Conservation (phyloP, 257 asterid genomes). For the Primulina huaijiensis region DNA sequence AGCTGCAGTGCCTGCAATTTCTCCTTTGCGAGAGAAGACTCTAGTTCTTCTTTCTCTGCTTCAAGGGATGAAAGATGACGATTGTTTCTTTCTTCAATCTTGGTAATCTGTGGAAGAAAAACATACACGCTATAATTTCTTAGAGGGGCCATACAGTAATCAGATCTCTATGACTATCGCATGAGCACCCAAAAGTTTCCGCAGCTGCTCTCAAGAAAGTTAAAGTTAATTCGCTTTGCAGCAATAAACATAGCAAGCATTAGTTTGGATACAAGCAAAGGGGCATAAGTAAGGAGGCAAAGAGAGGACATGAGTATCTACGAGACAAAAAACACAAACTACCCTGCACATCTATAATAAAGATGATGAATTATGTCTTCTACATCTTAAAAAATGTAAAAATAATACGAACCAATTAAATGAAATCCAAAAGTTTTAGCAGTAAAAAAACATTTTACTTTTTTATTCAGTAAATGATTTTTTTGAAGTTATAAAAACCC, state of each 20-base stretch:
- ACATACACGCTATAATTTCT: conserved; percentile 10
- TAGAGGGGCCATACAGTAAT: conserved; percentile 20
- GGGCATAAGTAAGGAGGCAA: background rate
- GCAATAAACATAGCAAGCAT: conserved; percentile 18
- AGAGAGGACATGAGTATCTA: background rate
- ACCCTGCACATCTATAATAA: background rate
- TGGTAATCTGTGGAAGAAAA: conserved; percentile 43
- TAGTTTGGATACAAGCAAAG: background rate
- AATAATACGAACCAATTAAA: conserved; percentile 9
- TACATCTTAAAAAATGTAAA: background rate
- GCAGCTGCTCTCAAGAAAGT: conserved; percentile 13
- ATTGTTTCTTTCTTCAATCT: conserved; percentile 58
- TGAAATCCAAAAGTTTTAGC: background rate
- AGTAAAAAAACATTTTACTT: too few species aligned
- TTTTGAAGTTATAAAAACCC: background rate
- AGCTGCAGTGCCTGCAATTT: conserved; percentile 57
- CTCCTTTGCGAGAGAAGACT: conserved; percentile 70
- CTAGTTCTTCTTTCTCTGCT: conserved; percentile 72
- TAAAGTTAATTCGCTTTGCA: background rate
- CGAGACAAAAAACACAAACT: background rate
- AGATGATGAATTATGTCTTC: conserved; percentile 2
- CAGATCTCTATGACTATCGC: conserved; percentile 8
- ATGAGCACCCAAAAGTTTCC: conserved; percentile 1
- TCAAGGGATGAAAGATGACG: conserved; percentile 50
- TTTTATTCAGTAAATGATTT: background rate